phyloP scores from a whole-genome alignment of 305 asterid species.

The Solanum hybrid region DNA sequence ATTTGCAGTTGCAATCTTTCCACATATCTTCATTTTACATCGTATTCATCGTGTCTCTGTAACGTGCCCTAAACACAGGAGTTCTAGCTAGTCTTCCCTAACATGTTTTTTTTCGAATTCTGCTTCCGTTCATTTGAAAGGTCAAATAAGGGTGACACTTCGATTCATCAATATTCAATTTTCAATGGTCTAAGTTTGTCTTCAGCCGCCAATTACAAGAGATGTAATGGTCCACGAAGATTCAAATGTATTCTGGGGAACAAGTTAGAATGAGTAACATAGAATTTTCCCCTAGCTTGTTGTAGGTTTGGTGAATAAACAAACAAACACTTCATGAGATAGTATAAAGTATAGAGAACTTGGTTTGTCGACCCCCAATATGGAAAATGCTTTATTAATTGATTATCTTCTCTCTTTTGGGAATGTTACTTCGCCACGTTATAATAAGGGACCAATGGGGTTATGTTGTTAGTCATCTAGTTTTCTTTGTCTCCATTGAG shows the following conservation, averaged over 20 bases:
- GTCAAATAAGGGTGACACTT: neutral
- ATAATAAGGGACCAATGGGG: neutral
- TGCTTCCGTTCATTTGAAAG: neutral
- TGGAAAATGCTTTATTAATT: neutral
- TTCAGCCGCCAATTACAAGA: neutral
- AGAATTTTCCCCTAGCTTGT: neutral
- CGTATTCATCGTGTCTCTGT: neutral
- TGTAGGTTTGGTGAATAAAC: neutral
- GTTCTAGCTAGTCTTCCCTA: neutral
- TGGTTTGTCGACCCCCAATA: neutral
- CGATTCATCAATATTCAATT: neutral
- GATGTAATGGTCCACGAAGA: neutral
- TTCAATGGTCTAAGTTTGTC: neutral
- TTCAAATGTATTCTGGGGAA: neutral
- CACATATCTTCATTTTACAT: neutral
- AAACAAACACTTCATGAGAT: neutral
- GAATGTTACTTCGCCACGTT: neutral
- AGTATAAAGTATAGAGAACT: neutral
- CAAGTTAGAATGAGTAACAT: neutral
- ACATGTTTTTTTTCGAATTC: neutral
- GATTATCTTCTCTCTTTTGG: neutral
- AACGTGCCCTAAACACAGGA: neutral
- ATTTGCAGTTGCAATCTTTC: neutral
- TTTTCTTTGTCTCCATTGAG: neutral
- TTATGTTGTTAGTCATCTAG: neutral